These are phyloP conservation scores for Caloboletus firmus DNA, from an alignment of 1,284 basidiomycete genomes.

Conservation along the genomic window DNA sequence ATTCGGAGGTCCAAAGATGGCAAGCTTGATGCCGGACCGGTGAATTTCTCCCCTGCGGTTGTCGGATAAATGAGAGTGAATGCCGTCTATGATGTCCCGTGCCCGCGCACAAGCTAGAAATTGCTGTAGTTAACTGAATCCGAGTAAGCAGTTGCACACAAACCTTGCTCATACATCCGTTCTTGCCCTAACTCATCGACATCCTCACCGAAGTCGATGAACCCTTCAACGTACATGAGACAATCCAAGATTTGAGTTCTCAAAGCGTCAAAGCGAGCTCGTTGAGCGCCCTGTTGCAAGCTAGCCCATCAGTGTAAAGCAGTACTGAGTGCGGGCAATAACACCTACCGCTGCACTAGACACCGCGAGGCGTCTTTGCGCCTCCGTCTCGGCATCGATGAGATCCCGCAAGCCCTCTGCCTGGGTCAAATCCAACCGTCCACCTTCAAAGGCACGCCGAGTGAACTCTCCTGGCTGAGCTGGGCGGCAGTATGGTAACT, in stretches of 20 bases:
- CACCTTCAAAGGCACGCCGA: conserved; percentile 74
- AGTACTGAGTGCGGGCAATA: not conserved
- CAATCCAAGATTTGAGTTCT: conserved; percentile 66
- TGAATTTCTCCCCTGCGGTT: conserved; percentile 78
- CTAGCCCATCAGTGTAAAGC: not conserved
- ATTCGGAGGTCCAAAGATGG: conserved; percentile 89
- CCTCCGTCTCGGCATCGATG: conserved; percentile 83
- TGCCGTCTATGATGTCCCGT: conserved; percentile 46
- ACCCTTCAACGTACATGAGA: conserved; percentile 77
- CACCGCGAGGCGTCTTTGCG: conserved; percentile 74
- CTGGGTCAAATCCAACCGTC: conserved; percentile 79
- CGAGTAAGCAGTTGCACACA: conserved; percentile 26
- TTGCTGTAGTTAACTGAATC: not conserved
- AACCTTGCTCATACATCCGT: conserved; percentile 63
- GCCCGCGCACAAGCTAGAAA: conserved; percentile 50
- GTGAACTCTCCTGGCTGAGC: conserved; percentile 90
- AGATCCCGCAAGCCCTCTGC: conserved; percentile 84
- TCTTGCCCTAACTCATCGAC: conserved; percentile 57
- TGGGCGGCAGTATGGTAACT: conserved; percentile 61
- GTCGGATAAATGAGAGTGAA: conserved; percentile 62
- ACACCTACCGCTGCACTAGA: conserved; percentile 58
- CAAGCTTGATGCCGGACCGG: conserved; percentile 76
- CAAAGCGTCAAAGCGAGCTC: conserved; percentile 61
- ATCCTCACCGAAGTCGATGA: conserved; percentile 90
- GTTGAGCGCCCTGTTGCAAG: conserved; percentile 53